Evolutionary conservation across 371 early-diverging fungal genomes (phyloP).

Genomic region (Mucor racemosus): DNA sequence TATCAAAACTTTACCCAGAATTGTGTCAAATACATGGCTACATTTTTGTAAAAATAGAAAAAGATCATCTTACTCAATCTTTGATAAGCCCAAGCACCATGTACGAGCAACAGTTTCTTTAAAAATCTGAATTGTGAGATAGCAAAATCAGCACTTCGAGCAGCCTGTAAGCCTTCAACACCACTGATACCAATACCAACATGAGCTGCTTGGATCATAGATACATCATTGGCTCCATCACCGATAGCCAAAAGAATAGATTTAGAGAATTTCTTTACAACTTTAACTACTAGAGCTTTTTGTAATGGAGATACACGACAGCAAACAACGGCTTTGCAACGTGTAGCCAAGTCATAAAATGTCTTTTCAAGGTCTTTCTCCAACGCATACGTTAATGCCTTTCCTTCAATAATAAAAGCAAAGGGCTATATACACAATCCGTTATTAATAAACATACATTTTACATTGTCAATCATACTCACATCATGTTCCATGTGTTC

Average conservation of each 20-base stretch:
- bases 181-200: conserved; percentile 98
- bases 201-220: conserved; percentile 98
- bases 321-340: conserved; percentile 87
- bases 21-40: conserved; percentile 95
- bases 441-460: no score
- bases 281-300: conserved; percentile 90
- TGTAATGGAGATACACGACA: conserved; percentile 95
- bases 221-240: conserved; percentile 99
- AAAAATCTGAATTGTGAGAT: conserved; percentile 93
- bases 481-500: conserved; percentile 23
- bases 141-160: conserved; percentile 95
- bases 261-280: conserved; percentile 78
- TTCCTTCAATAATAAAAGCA: conserved; percentile 76
- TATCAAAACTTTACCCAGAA: conserved; percentile 73
- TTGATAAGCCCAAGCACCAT: conserved; percentile 94
- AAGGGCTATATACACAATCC: conserved; percentile 39
- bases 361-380: conserved; percentile 67
- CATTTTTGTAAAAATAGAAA: conserved; percentile 96
- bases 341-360: conserved; percentile 77
- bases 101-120: conserved; percentile 87
- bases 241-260: conserved; percentile 90
- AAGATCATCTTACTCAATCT: conserved; percentile 86
- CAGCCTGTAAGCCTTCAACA: conserved; percentile 96
- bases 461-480: conserved; percentile 7
- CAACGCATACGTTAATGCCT: conserved; percentile 69